Evolutionary conservation across 345 rosid genomes (phyloP).

Genomic region (Sisymbrium altissimum): DNA sequence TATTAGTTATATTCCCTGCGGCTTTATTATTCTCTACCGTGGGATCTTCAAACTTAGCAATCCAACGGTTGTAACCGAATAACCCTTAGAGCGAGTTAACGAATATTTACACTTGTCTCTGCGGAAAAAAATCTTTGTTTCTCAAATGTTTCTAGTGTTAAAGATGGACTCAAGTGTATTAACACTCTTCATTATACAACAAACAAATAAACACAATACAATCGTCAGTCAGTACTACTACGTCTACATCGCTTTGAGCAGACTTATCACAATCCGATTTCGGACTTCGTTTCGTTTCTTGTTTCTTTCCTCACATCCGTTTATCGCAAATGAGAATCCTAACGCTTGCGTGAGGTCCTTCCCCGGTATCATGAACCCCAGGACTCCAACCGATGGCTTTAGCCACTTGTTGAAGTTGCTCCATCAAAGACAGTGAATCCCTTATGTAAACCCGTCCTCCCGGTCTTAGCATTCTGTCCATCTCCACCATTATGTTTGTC

Average conservation of each 20-base stretch:
- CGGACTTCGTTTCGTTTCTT: neutral
- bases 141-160: neutral
- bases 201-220: conserved; percentile 16
- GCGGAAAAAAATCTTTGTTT: neutral
- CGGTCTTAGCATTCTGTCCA: conserved; percentile 60
- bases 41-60: neutral
- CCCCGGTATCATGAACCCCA: conserved; percentile 46
- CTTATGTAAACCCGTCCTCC: conserved; percentile 54
- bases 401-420: conserved; percentile 45
- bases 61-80: neutral
- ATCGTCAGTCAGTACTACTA: conserved; percentile 7
- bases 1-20: neutral
- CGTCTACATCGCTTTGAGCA: conserved; percentile 15
- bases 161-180: conserved; percentile 1
- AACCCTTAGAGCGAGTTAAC: neutral
- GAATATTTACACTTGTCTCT: neutral
- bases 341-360: conserved; percentile 65
- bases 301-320: conserved; percentile 25
- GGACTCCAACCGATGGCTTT: conserved; percentile 52
- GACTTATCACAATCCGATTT: conserved; percentile 23
- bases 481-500: conserved; percentile 55
- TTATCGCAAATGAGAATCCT: conserved; percentile 58
- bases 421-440: conserved; percentile 47
- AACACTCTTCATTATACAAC: conserved; percentile 21
- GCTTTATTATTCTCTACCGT: neutral